A percentile compares a stretch with the other conserved stretches of the same genome.
Conservation (phyloP, 2,329 filamentous ascomycete species). For the Hymenoscyphus infarciens region DNA sequence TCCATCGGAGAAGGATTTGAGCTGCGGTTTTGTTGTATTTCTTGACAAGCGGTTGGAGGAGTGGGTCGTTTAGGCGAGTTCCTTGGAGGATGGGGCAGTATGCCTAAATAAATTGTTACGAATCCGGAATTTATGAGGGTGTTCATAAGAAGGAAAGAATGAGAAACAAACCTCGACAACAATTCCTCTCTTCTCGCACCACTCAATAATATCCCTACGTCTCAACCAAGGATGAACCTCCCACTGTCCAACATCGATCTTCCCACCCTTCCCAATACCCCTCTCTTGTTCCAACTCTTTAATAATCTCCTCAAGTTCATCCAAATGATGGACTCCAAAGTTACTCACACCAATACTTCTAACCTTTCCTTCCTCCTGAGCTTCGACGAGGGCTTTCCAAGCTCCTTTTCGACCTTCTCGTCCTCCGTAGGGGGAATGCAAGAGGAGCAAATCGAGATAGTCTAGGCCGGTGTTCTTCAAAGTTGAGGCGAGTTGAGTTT, state of each 20-base stretch:
- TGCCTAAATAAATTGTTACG: neutral
- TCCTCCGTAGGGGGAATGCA: slow-evolving; percentile 60
- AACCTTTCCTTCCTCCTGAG: slow-evolving; percentile 58
- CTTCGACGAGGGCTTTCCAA: slow-evolving; percentile 62
- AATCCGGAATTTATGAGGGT: neutral
- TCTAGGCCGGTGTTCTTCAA: slow-evolving; percentile 54
- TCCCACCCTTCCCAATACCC: slow-evolving; percentile 61
- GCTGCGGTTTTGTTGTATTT: slow-evolving; percentile 72
- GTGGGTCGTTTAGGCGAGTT: slow-evolving; percentile 65
- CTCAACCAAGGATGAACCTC: slow-evolving; percentile 88
- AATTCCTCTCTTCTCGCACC: slow-evolving; percentile 64
- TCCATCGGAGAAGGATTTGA: slow-evolving; percentile 78
- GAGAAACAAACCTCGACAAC: slow-evolving; percentile 52
- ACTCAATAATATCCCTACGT: slow-evolving; percentile 73
- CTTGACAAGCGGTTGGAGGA: slow-evolving; percentile 59
- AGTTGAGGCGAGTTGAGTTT: slow-evolving; percentile 60
- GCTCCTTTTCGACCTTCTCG: slow-evolving; percentile 52
- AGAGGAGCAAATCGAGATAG: slow-evolving; percentile 65
- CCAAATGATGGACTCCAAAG: slow-evolving; percentile 60
- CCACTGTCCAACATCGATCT: slow-evolving; percentile 81
- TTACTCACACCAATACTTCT: slow-evolving; percentile 62
- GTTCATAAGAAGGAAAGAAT: too few species aligned
- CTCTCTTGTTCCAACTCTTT: slow-evolving; percentile 58
- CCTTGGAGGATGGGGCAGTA: slow-evolving; percentile 63
- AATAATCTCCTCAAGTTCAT: slow-evolving; percentile 57